Evolutionary conservation across 2,329 filamentous ascomycete genomes (phyloP).

Genomic region (Ophiostoma piceae): DNA sequence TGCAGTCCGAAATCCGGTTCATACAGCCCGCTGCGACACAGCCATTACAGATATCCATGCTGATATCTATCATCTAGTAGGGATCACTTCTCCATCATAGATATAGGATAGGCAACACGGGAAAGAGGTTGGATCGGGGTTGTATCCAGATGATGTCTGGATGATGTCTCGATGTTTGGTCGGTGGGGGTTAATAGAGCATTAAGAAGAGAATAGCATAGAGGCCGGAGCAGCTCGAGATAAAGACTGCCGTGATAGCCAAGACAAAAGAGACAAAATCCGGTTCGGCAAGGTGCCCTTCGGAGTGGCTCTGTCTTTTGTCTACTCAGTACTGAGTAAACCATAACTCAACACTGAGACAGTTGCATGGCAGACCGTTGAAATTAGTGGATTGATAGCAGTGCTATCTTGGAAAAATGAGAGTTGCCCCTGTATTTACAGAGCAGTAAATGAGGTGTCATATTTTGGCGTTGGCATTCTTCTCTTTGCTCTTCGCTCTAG

Average conservation of each 20-base stretch:
- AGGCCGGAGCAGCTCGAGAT: not conserved
- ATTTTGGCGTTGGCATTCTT: not conserved
- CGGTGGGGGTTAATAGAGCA: not conserved
- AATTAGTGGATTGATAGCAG: not conserved
- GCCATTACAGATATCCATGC: not conserved
- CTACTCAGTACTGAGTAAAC: not conserved
- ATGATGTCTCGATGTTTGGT: not conserved
- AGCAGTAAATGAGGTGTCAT: not conserved
- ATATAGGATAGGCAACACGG: conserved; percentile 1
- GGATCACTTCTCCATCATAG: not conserved
- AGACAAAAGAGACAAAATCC: not conserved
- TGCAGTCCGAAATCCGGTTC: not conserved
- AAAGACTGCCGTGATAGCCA: not conserved
- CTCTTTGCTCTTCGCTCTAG: not conserved
- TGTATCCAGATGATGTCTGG: not conserved
- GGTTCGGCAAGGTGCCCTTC: not conserved
- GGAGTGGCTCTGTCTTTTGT: not conserved
- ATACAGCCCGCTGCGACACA: not conserved
- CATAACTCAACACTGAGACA: not conserved
- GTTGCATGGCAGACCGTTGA: not conserved
- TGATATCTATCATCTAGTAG: not conserved
- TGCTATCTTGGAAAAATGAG: not conserved
- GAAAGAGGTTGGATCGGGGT: not conserved
- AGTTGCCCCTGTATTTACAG: not conserved
- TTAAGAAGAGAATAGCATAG: not conserved